A percentile compares a stretch with the other conserved stretches of the same genome.
Conservation (phyloP, 2,329 filamentous ascomycete species). For the Aspergillus persii region DNA sequence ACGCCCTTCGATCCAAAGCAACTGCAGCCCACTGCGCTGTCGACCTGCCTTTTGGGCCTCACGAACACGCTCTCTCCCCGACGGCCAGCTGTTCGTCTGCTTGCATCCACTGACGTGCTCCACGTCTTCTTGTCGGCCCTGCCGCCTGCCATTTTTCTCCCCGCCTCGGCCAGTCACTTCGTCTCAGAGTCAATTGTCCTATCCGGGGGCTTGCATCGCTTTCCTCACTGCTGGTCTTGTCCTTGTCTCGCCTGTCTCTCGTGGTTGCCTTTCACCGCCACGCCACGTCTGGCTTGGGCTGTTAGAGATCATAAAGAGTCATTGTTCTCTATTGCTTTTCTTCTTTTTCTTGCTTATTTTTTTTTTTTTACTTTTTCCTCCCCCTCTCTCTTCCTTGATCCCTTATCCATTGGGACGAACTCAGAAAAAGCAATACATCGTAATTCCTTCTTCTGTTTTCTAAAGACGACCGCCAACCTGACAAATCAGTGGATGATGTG, state of each 20-base stretch:
- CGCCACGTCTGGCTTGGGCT: slow-evolving; percentile 12
- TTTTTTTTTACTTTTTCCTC: neutral
- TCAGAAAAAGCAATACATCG: neutral
- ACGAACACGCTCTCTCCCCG: slow-evolving; percentile 6
- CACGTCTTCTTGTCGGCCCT: slow-evolving; percentile 23
- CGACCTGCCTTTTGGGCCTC: slow-evolving; percentile 12
- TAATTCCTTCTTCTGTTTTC: neutral
- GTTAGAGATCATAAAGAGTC: slow-evolving; percentile 8
- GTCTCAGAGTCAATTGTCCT: neutral
- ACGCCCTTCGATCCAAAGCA: slow-evolving; percentile 22
- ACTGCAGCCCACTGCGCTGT: slow-evolving; percentile 21
- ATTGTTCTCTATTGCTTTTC: neutral
- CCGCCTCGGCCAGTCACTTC: slow-evolving; percentile 6
- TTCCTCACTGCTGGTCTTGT: slow-evolving; percentile 13
- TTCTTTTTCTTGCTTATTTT: neutral
- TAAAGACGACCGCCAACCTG: neutral
- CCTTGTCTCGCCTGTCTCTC: neutral
- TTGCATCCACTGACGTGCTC: slow-evolving; percentile 18
- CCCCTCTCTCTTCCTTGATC: neutral
- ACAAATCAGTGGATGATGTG: slow-evolving; percentile 8
- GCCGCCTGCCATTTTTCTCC: slow-evolving; percentile 14
- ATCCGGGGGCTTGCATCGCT: neutral
- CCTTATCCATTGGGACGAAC: neutral
- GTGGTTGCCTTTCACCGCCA: slow-evolving; percentile 15
- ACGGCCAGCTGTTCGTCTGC: slow-evolving; percentile 15